Conservation (phyloP, 176 grass and related monocot genomes). For the Carex parvula region DNA sequence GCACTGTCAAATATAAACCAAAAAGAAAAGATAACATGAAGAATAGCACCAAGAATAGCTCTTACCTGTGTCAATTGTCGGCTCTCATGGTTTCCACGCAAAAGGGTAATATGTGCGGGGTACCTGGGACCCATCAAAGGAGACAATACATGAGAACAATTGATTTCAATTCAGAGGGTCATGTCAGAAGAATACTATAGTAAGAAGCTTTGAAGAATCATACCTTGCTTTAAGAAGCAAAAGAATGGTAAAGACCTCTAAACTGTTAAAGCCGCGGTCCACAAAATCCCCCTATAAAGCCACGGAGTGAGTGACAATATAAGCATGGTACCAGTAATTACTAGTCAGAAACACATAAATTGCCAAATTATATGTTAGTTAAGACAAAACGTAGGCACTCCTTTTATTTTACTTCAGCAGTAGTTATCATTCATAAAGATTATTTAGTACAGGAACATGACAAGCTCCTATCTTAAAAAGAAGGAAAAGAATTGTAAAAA, state of each 20-base stretch:
- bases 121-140: constrained; percentile 44
- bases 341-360: constrained; percentile 26
- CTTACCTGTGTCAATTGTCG: constrained; percentile 95
- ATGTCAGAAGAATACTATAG: constrained; percentile 19
- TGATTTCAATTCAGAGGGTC: neutral
- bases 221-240: constrained; percentile 99
- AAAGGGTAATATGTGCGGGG: constrained; percentile 95
- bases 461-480: neutral
- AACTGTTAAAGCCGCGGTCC: constrained; percentile 95
- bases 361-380: neutral
- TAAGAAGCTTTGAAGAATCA: neutral
- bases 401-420: neutral
- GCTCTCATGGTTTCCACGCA: constrained; percentile 99
- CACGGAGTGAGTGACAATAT: neutral
- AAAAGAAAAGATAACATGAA: neutral
- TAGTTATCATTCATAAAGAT: neutral
- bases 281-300: constrained; percentile 91
- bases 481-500: neutral
- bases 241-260: constrained; percentile 97
- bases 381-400: neutral
- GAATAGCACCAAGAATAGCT: neutral
- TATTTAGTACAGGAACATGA: neutral
- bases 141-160: neutral
- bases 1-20: neutral
- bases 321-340: neutral